Percentiles rank a stretch among this genome's conserved stretches.
These are phyloP conservation scores for Baudoinia panamericana DNA, from an alignment of 495 filamentous ascomycete genomes.

Conservation along the genomic window DNA sequence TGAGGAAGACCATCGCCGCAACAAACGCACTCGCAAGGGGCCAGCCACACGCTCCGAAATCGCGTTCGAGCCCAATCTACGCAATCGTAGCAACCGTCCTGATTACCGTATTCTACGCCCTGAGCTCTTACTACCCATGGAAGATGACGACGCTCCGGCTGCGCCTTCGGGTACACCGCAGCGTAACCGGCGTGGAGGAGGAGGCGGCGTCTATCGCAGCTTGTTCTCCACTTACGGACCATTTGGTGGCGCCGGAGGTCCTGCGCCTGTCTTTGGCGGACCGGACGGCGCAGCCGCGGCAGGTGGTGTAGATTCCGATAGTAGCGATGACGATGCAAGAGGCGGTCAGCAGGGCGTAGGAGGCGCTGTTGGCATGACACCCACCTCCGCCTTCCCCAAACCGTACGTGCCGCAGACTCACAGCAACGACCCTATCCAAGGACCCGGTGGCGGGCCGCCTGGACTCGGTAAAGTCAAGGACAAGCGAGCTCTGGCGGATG, in stretches of 20 bases:
- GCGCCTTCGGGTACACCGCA: conserved; percentile 45
- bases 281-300: conserved; percentile 64
- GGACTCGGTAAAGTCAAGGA: conserved; percentile 87
- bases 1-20: conserved; percentile 39
- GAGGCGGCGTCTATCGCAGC: conserved; percentile 44
- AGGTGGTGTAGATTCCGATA: conserved; percentile 81
- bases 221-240: conserved; percentile 81
- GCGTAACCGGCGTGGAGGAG: conserved; percentile 45
- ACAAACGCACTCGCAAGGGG: conserved; percentile 11
- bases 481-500: conserved; percentile 67
- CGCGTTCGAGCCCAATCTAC: conserved; percentile 24
- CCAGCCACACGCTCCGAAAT: conserved; percentile 10
- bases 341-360: conserved; percentile 35
- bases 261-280: conserved; percentile 57
- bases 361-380: conserved; percentile 60
- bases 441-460: conserved; percentile 52
- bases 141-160: conserved; percentile 51
- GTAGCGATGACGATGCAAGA: conserved; percentile 78
- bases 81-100: conserved; percentile 27
- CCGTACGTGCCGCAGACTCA: conserved; percentile 51
- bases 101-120: conserved; percentile 69
- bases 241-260: conserved; percentile 70
- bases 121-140: conserved; percentile 52
- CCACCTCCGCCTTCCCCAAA: conserved; percentile 48
- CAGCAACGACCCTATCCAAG: conserved; percentile 49